These are phyloP conservation scores for Apiotrichum gracile DNA, from an alignment of 1,284 basidiomycete genomes.

Conservation along the genomic window DNA sequence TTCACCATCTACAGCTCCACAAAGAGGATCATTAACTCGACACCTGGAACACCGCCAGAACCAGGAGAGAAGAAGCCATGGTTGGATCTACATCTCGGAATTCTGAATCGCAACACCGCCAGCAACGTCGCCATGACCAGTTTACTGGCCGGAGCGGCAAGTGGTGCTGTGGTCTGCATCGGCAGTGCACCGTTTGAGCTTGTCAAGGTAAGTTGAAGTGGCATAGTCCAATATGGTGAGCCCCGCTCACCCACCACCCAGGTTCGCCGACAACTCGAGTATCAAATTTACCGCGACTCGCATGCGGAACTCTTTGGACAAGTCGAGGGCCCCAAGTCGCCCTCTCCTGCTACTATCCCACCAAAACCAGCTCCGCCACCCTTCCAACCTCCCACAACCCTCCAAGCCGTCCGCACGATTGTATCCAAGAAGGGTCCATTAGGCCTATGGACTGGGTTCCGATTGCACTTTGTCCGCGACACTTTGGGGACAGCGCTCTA, in stretches of 20 bases:
- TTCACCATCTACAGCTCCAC: constrained; percentile 91
- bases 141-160: constrained; percentile 42
- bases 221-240: neutral
- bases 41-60: constrained; percentile 17
- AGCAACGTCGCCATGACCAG: constrained; percentile 62
- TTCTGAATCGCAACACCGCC: constrained; percentile 46
- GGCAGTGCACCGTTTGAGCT: constrained; percentile 86
- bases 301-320: constrained; percentile 29
- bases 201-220: constrained; percentile 65
- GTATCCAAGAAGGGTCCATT: constrained; percentile 25
- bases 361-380: constrained; percentile 1
- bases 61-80: constrained; percentile 20
- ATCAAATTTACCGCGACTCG: constrained; percentile 59
- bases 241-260: constrained; percentile 33
- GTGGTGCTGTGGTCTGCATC: constrained; percentile 43
- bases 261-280: constrained; percentile 89
- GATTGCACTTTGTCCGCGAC: constrained; percentile 43
- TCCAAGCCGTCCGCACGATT: constrained; percentile 40
- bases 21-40: constrained; percentile 67
- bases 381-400: constrained; percentile 36
- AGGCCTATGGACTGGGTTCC: constrained; percentile 43
- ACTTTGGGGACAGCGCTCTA: constrained; percentile 45
- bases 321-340: neutral
- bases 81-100: constrained; percentile 30
- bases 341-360: neutral